Conservation (phyloP, 495 filamentous ascomycete genomes). For the Trichodelitschia bisporula region DNA sequence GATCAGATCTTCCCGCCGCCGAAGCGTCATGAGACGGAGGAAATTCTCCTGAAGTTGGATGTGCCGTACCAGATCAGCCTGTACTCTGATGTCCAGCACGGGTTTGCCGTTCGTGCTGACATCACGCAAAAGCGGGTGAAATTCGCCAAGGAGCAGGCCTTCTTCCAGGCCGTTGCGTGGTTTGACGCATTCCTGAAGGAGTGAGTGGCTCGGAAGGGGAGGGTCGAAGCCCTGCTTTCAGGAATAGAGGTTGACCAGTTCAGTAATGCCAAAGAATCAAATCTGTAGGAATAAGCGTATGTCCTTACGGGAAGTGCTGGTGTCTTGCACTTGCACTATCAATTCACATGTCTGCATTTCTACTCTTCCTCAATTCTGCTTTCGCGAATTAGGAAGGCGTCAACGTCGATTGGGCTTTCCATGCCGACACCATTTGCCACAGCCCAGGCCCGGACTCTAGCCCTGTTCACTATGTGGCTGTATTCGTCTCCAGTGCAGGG, state of each 20-base stretch:
- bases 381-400: constrained; percentile 23
- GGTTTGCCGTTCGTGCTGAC: constrained; percentile 3
- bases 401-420: constrained; percentile 25
- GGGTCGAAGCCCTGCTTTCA: too few relatives aligned
- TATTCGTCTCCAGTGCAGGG: constrained; percentile 15
- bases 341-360: too few relatives aligned
- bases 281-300: too few relatives aligned
- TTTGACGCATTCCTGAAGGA: neutral
- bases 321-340: too few relatives aligned
- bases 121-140: neutral
- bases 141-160: constrained; percentile 4
- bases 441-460: constrained; percentile 28
- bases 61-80: constrained; percentile 4
- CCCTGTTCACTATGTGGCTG: constrained; percentile 28
- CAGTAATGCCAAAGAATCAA: too few relatives aligned
- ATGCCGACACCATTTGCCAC: constrained; percentile 20
- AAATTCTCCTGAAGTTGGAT: constrained; percentile 2
- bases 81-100: constrained; percentile 3
- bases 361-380: constrained; percentile 7
- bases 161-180: neutral
- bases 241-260: too few relatives aligned
- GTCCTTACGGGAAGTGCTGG: too few relatives aligned
- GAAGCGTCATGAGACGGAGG: constrained; percentile 1
- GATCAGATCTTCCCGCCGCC: neutral
- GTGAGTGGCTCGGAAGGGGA: constrained; percentile 1